Evolutionary conservation across 805 yeast species (phyloP).

Genomic region (Metschnikowia borealis): DNA sequence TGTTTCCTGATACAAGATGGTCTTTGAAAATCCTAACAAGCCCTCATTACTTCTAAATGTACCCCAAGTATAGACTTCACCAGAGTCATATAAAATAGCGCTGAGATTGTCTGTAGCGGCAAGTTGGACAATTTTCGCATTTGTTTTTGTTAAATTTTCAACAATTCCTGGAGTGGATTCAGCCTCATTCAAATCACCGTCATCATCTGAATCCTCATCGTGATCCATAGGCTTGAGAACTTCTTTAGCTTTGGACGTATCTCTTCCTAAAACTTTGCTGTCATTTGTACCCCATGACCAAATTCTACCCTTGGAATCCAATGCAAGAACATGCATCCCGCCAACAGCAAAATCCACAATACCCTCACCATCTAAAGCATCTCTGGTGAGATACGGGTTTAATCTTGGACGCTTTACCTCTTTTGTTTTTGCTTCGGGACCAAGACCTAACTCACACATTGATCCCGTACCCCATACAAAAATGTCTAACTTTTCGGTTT

Average conservation of each 20-base stretch:
- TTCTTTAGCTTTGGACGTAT: constrained; percentile 60
- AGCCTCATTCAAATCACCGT: constrained; percentile 76
- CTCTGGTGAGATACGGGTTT: constrained; percentile 67
- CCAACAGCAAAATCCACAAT: constrained; percentile 90
- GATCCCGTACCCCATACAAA: constrained; percentile 97
- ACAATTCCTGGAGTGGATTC: constrained; percentile 89
- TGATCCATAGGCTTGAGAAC: constrained; percentile 64
- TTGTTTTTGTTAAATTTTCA: constrained; percentile 54
- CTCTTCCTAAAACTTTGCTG: constrained; percentile 86
- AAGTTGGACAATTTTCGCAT: constrained; percentile 61
- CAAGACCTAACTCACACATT: constrained; percentile 97
- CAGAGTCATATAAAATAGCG: constrained; percentile 71
- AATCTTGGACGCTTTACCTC: constrained; percentile 95
- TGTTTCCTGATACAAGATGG: constrained; percentile 55
- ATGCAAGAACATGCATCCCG: constrained; percentile 89
- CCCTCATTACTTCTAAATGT: constrained; percentile 95
- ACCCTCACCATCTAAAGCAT: constrained; percentile 46
- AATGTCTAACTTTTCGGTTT: constrained; percentile 57
- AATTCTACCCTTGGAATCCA: constrained; percentile 69
- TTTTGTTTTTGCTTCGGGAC: constrained; percentile 85
- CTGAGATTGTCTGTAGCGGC: constrained; percentile 93
- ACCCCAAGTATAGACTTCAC: constrained; percentile 97
- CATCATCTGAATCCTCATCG: constrained; percentile 48
- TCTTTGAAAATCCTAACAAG: constrained; percentile 71
- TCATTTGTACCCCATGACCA: constrained; percentile 99